Percentiles rank a stretch among this genome's conserved stretches.
These are phyloP conservation scores for Cystobasidium ongulense DNA, from an alignment of 768 basidiomycete species.

Conservation along the genomic window DNA sequence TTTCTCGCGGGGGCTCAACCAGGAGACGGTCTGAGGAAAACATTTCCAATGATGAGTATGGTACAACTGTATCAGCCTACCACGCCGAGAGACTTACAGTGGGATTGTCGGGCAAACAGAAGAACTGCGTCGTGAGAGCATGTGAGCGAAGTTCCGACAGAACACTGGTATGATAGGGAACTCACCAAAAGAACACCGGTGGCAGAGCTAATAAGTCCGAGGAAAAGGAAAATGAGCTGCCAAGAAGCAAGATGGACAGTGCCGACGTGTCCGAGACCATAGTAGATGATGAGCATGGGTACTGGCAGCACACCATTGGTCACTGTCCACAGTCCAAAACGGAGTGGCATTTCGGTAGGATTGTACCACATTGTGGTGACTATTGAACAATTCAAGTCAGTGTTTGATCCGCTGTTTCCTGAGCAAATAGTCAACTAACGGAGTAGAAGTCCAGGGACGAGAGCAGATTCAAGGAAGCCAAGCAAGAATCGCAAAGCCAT, in stretches of 20 bases:
- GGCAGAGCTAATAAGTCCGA: background rate
- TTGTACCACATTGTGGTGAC: background rate
- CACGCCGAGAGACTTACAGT: background rate
- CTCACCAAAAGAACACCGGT: background rate
- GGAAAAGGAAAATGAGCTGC: background rate
- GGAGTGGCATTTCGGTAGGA: background rate
- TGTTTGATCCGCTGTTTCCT: background rate
- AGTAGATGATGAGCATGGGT: background rate
- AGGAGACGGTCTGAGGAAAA: background rate
- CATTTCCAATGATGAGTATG: background rate
- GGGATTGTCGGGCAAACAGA: background rate
- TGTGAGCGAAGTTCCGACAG: too few species aligned
- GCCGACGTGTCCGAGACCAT: background rate
- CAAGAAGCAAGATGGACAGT: background rate
- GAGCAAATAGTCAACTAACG: background rate
- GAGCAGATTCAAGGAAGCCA: background rate
- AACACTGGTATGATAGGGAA: too few species aligned
- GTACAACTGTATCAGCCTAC: background rate
- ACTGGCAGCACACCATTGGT: background rate
- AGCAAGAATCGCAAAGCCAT: conserved; percentile 2
- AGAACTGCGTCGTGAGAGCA: too few species aligned
- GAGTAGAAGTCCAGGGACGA: background rate
- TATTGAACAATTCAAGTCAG: too few species aligned
- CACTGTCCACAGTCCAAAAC: background rate
- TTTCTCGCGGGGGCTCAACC: background rate